Evolutionary conservation across 2,329 filamentous ascomycete genomes (phyloP).

Genomic region (Colletotrichum cereale): DNA sequence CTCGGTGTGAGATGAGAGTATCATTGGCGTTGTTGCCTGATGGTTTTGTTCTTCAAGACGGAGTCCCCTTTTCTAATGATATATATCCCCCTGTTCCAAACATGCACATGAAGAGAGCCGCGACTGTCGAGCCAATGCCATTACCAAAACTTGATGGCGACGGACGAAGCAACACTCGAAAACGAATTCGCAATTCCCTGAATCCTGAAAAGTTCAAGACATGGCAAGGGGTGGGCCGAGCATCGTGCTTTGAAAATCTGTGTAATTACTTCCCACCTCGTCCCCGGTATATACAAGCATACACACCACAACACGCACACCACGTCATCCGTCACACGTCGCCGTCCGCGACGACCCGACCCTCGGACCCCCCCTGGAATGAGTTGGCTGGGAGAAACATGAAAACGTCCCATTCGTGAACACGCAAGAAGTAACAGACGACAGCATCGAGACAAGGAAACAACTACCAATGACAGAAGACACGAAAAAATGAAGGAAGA

Average conservation of each 20-base stretch:
- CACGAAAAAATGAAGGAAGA: neutral
- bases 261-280: conserved; percentile 35
- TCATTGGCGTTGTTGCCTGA: too few species aligned
- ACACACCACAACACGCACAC: conserved; percentile 16
- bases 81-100: too few species aligned
- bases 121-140: neutral
- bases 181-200: neutral
- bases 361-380: neutral
- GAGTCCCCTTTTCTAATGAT: too few species aligned
- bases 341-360: conserved; percentile 7
- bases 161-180: too few species aligned
- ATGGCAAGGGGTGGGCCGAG: neutral
- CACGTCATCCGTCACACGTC: neutral
- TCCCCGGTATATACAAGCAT: conserved; percentile 37
- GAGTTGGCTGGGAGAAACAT: neutral
- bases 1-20: too few species aligned
- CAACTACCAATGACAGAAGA: neutral
- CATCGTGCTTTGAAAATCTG: conserved; percentile 21
- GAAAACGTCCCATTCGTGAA: neutral
- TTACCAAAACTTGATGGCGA: neutral
- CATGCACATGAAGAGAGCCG: neutral
- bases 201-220: neutral
- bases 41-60: too few species aligned
- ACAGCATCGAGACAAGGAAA: conserved; percentile 3
- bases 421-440: neutral